Evolutionary conservation across 2,329 filamentous ascomycete genomes (phyloP).

Genomic region (Hymenoscyphus infarciens): DNA sequence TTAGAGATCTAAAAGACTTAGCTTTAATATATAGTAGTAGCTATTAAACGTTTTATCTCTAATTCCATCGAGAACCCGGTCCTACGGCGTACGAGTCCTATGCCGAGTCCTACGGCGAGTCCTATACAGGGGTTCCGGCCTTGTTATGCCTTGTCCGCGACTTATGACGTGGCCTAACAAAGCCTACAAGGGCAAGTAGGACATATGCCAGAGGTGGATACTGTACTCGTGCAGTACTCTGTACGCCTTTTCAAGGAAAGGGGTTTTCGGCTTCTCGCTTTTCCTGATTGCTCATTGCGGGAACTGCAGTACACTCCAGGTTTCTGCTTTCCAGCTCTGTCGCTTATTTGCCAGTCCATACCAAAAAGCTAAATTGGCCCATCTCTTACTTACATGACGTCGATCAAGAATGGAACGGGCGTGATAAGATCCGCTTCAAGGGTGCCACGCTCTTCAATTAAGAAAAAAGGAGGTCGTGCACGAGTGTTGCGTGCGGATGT

Average conservation of each 20-base stretch:
- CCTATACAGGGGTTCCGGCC: too few relatives aligned
- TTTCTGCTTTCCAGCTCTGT: not conserved
- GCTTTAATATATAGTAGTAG: too few relatives aligned
- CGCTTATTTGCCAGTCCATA: not conserved
- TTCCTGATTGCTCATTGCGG: not conserved
- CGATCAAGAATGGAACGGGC: slow-evolving; percentile 17
- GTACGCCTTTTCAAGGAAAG: not conserved
- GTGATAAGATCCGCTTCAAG: slow-evolving; percentile 14
- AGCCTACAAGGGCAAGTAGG: too few relatives aligned
- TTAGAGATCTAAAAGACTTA: too few relatives aligned
- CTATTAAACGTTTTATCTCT: too few relatives aligned
- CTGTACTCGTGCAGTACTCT: not conserved
- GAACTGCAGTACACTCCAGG: not conserved
- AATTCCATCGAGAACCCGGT: too few relatives aligned
- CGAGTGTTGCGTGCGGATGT: not conserved
- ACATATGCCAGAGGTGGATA: too few relatives aligned
- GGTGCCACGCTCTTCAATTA: slow-evolving; percentile 10
- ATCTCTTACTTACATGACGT: slow-evolving; percentile 6
- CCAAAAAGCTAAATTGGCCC: slow-evolving; percentile 3
- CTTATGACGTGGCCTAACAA: too few relatives aligned
- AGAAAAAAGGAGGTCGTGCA: not conserved
- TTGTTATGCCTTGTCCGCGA: too few relatives aligned
- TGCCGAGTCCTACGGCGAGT: too few relatives aligned
- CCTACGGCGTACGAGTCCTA: too few relatives aligned
- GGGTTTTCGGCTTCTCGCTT: not conserved